These are phyloP conservation scores for Rubroshorea leprosula DNA, from an alignment of 345 rosid genomes.

Conservation along the genomic window DNA sequence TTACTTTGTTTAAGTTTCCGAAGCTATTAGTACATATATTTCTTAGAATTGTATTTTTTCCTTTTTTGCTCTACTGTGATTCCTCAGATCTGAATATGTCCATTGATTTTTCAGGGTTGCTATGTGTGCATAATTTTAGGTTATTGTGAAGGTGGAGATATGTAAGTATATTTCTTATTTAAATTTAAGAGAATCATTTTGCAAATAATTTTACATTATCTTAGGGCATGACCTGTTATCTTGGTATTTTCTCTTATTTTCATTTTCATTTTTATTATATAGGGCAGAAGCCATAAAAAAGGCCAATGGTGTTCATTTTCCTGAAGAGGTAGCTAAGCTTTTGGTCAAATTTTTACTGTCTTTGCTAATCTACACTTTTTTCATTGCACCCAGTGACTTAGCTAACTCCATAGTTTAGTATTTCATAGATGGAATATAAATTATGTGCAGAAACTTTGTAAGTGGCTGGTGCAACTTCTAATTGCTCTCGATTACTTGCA, in stretches of 20 bases:
- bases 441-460: slow-evolving; percentile 69
- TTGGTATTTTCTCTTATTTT: not conserved
- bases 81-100: slow-evolving; percentile 13
- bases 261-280: slow-evolving; percentile 18
- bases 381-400: slow-evolving; percentile 1
- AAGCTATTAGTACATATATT: no score
- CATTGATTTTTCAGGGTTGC: slow-evolving; percentile 68
- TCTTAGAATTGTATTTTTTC: not conserved
- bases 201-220: not conserved
- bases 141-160: slow-evolving; percentile 95
- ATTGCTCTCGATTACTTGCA: slow-evolving; percentile 79
- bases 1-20: no score
- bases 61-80: slow-evolving; percentile 1
- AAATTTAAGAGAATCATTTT: no score
- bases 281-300: slow-evolving; percentile 91
- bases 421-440: not conserved
- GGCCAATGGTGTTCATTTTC: slow-evolving; percentile 59
- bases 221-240: slow-evolving; percentile 13
- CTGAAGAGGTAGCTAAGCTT: slow-evolving; percentile 65
- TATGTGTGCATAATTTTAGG: slow-evolving; percentile 95
- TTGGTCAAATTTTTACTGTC: not conserved
- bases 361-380: not conserved
- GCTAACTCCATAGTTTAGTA: slow-evolving; percentile 1
- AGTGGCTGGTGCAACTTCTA: slow-evolving; percentile 80
- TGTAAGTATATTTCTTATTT: slow-evolving; percentile 41